Percentiles rank a stretch among this genome's conserved stretches.
These are phyloP conservation scores for Neopestalotiopsis clavispora DNA, from an alignment of 2,329 filamentous ascomycete genomes.

Conservation along the genomic window DNA sequence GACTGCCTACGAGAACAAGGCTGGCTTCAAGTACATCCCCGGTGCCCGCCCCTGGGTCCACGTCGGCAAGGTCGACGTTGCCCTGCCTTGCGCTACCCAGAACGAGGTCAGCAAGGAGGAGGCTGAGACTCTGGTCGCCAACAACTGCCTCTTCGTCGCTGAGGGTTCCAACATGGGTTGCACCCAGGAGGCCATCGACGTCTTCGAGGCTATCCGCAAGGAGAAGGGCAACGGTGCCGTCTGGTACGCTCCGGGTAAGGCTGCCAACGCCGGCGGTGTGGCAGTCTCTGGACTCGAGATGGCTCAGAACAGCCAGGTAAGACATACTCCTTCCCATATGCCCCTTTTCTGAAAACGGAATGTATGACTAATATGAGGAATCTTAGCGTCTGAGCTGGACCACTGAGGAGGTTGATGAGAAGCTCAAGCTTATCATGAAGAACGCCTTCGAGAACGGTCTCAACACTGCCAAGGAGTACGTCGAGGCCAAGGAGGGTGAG, in stretches of 20 bases:
- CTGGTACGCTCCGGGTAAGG: conserved; percentile 98
- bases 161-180: conserved; percentile 99
- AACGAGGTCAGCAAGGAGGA: conserved; percentile 96
- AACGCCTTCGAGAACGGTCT: conserved; percentile 89
- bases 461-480: conserved; percentile 87
- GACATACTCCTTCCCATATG: background rate
- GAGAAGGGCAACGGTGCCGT: conserved; percentile 72
- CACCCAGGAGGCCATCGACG: conserved; percentile 91
- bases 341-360: background rate
- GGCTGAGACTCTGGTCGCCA: conserved; percentile 78
- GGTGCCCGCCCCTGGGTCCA: conserved; percentile 91
- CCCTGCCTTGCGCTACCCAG: conserved; percentile 91
- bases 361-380: background rate
- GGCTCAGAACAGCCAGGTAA: conserved; percentile 84
- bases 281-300: conserved; percentile 98
- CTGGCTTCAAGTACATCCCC: conserved; percentile 79
- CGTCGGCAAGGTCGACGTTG: conserved; percentile 87
- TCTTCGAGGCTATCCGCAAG: conserved; percentile 81
- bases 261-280: conserved; percentile 95
- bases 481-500: conserved; percentile 77
- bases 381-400: conserved; percentile 79
- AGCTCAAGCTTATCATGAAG: conserved; percentile 95
- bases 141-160: conserved; percentile 83
- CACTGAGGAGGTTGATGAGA: conserved; percentile 84
- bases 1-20: conserved; percentile 67